Evolutionary conservation across 305 asterid genomes (phyloP).

Genomic region (Stenogyne calaminthoides): DNA sequence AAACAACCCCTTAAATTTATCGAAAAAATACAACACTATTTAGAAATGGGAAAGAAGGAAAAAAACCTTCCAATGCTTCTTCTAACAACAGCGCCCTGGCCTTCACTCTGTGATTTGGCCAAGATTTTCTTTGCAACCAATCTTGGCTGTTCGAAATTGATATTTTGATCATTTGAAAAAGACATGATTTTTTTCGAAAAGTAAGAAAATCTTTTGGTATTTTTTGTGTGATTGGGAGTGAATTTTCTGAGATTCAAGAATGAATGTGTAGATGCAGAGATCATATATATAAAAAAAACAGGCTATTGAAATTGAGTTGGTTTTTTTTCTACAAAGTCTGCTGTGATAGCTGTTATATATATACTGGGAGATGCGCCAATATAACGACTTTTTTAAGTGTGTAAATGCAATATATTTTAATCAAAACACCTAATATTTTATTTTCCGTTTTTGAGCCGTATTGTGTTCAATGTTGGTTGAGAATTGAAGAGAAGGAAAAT

Average conservation of each 20-base stretch:
- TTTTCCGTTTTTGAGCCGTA: background rate
- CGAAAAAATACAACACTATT: background rate
- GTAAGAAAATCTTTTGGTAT: background rate
- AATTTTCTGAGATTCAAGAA: constrained; percentile 33
- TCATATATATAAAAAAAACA: constrained; percentile 33
- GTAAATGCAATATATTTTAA: constrained; percentile 2
- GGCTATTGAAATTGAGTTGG: background rate
- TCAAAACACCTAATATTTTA: background rate
- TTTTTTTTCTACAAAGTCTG: constrained; percentile 4
- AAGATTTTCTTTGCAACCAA: constrained; percentile 63
- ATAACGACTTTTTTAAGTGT: constrained; percentile 21
- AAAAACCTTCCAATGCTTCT: constrained; percentile 90
- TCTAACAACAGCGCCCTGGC: constrained; percentile 80
- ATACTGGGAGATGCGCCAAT: background rate
- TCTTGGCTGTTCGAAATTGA: constrained; percentile 65
- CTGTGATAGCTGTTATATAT: constrained; percentile 14
- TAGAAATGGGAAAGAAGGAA: background rate
- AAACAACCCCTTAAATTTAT: constrained; percentile 5
- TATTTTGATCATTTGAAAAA: constrained; percentile 35
- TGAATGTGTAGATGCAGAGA: constrained; percentile 31
- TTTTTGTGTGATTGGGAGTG: constrained; percentile 10
- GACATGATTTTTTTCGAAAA: constrained; percentile 54
- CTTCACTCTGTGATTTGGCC: constrained; percentile 83
- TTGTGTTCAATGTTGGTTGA: constrained; percentile 19
- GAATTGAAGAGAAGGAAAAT: background rate